These are phyloP conservation scores for Arthrobotrys sinensis DNA, from an alignment of 2,329 filamentous ascomycete species.

Conservation along the genomic window DNA sequence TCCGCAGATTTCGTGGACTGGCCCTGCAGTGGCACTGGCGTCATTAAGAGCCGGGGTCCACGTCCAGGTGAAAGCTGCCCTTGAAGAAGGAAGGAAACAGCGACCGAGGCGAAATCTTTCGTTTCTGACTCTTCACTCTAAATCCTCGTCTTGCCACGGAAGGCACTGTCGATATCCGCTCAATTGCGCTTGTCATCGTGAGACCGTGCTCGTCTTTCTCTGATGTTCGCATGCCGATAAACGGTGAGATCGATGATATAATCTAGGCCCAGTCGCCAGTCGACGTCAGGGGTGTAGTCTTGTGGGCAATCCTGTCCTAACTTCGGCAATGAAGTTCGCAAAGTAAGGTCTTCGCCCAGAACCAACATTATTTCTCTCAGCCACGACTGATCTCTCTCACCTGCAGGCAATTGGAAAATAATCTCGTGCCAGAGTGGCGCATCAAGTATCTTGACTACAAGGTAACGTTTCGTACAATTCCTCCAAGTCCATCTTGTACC, in stretches of 20 bases:
- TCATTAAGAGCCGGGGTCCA: slow-evolving; percentile 28
- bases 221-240: neutral
- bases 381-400: neutral
- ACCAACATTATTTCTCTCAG: slow-evolving; percentile 10
- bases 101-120: slow-evolving; percentile 3
- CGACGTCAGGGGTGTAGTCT: slow-evolving; percentile 20
- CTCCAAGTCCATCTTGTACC: slow-evolving; percentile 24
- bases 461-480: slow-evolving; percentile 68
- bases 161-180: neutral
- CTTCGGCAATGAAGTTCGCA: slow-evolving; percentile 74
- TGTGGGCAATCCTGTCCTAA: slow-evolving; percentile 6
- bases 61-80: neutral
- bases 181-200: neutral
- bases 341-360: slow-evolving; percentile 69
- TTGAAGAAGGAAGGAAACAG: neutral
- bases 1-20: slow-evolving; percentile 2
- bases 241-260: slow-evolving; percentile 12
- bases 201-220: neutral
- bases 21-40: slow-evolving; percentile 24
- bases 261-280: neutral
- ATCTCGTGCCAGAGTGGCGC: slow-evolving; percentile 94
- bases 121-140: slow-evolving; percentile 11
- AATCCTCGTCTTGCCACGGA: slow-evolving; percentile 3
- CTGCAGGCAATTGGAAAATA: slow-evolving; percentile 84
- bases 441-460: slow-evolving; percentile 97